Conservation (phyloP, 495 filamentous ascomycete species). For the Amorphotheca resinae region DNA sequence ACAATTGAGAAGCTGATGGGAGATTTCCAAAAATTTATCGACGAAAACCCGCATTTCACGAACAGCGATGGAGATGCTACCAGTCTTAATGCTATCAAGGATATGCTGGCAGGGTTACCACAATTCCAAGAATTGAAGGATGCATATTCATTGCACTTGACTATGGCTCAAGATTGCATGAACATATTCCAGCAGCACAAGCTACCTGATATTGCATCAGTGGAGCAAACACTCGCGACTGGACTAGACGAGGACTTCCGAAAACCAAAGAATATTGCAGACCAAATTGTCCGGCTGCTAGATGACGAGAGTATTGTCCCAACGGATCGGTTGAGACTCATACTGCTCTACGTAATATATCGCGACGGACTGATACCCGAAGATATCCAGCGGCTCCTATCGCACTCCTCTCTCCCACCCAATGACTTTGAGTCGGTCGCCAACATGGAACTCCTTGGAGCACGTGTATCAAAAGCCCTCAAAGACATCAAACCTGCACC, state of each 20-base stretch:
- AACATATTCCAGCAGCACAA: constrained; percentile 75
- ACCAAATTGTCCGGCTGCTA: constrained; percentile 72
- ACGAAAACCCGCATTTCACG: constrained; percentile 88
- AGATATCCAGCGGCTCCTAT: constrained; percentile 73
- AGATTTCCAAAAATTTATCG: constrained; percentile 85
- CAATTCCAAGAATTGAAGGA: constrained; percentile 93
- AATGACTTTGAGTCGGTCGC: constrained; percentile 58
- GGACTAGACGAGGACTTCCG: constrained; percentile 87
- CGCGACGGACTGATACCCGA: constrained; percentile 78
- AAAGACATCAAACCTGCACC: constrained; percentile 59
- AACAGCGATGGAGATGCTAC: constrained; percentile 51
- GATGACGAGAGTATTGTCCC: constrained; percentile 62
- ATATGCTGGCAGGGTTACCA: constrained; percentile 89
- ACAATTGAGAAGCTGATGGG: constrained; percentile 85
- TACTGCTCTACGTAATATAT: constrained; percentile 76
- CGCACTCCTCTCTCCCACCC: constrained; percentile 65
- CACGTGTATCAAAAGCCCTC: constrained; percentile 55
- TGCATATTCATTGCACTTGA: constrained; percentile 86
- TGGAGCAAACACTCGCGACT: constrained; percentile 78
- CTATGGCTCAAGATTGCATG: constrained; percentile 98
- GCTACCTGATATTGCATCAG: constrained; percentile 70
- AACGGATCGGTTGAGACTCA: constrained; percentile 69
- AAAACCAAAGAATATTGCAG: constrained; percentile 77
- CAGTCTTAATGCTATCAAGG: constrained; percentile 83
- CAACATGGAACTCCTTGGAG: constrained; percentile 76